Base-by-base conservation (phyloP, 306 rosid genomes). In the Acacia crassicarpa region DNA sequence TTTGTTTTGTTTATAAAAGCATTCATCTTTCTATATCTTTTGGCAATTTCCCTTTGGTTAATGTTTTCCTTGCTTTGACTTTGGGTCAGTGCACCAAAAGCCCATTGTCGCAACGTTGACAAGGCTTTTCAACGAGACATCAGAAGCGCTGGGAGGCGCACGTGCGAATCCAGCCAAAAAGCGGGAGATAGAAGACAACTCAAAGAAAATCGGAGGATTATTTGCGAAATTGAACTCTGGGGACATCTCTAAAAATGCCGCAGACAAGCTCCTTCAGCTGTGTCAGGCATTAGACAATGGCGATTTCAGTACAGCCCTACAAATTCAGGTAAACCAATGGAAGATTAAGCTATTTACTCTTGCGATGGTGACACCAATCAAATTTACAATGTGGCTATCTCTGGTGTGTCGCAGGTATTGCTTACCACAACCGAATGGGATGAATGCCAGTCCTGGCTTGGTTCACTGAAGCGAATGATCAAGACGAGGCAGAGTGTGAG, bases 131-230 rank as follows among this genome's bases (percentile, higher is more conserved):
- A 88, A 85, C 1, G 95, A 91, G 87, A 89, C 93, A 25, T 86
- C 93, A 10, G 93, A 91, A 82, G 89, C 84, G 23, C 75, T 85
- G 75, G 95, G 95, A 71, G 93, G 95, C 72, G 35, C 88, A n/a
- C 92, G 96, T 62, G 99, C 99, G 75, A 95, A 92, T 85, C 94
- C 97, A 20, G 91, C 91, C 25, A 95, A 92, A 84, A 95, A 83
- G 91, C 96, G 99, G 79, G 99, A 95, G 87, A 93, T 93, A 77
- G 99, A 95, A 76, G 99, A 95, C 91, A 93, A 93, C 85, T 93
- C 99, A 0, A 93, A 80, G 88, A 95, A 86, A 87, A 85, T 93
- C n/a, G 99, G 99, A 75, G 96, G 96, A 75, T 85, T 95, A 88
- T 92, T 95, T 86, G 90, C 84, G 43, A 95, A 95, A 85, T 95